Evolutionary conservation across 768 basidiomycete genomes (phyloP), one percentile per base, ranked within the genome.

Genomic region (Boletus insuetus): DNA sequence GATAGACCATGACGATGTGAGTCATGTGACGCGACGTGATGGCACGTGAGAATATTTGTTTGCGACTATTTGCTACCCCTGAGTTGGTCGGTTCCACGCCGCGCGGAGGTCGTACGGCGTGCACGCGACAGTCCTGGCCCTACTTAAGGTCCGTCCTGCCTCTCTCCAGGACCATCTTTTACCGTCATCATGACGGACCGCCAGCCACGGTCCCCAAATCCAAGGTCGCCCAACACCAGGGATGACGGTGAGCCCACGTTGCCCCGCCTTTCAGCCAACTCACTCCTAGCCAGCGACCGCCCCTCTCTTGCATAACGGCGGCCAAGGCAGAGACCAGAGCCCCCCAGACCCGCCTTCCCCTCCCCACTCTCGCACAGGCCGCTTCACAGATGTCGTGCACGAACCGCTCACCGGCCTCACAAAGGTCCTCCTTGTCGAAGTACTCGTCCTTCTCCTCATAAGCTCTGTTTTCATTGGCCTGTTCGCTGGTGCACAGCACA

Each of bases 401-500:
- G 87, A 92, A 64, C 88, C 89, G 2, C 80, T 98, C 35, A 92
- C 93, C 1, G 79, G 87, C 20, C 80, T 97, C 57, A 86, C 92
- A 47, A 89, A 92, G 75, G 75, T 92, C 49, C 84, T 98, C 2
- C 83, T 93, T 12, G 76, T 86, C 19, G 75, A 90, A 44, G 81
- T 83, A 0, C 80, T 98, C 56, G 70, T 89, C 26, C 79, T 99
- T 45, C 78, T 98, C 14, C 79, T 98, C 44, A 78, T 93, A 46
- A 85, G 83, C 60, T 89, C 91, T 8, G 79, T 91, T n/a, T 95
- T 96, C 71, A 86, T 95, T 57, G 96, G 96, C 11, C 77, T 99
- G 6, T 98, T 94, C 70, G 88, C 93, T 32, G 97, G 97, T 11
- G 86, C 87, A 1, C 84, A 92, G 68, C 87, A 90, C 65, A 86